Evolutionary conservation across 345 rosid genomes (phyloP).

Genomic region (Euphorbia peplus): DNA sequence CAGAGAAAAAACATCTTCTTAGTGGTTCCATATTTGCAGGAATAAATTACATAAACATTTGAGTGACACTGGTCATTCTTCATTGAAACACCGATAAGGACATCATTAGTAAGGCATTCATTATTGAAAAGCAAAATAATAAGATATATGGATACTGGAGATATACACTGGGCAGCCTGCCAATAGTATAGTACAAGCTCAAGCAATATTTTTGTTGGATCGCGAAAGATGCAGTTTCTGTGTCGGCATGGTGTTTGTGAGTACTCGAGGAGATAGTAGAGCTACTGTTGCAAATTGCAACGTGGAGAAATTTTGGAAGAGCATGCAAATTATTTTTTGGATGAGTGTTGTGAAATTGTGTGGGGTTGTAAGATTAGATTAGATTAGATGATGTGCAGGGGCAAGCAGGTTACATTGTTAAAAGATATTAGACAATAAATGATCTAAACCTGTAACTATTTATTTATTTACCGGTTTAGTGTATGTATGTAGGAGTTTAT

Average conservation of each 20-base stretch:
- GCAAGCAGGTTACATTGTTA: neutral
- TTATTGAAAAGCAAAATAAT: neutral
- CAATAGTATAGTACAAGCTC: neutral
- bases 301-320: neutral
- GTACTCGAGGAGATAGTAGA: neutral
- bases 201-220: no score
- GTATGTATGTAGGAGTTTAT: no score
- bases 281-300: slow-evolving; percentile 2
- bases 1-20: neutral
- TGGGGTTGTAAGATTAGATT: neutral
- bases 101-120: neutral
- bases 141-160: neutral
- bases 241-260: neutral
- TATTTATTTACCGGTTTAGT: neutral
- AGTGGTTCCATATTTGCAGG: slow-evolving; percentile 37
- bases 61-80: slow-evolving; percentile 71
- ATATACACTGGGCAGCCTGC: neutral
- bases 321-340: neutral
- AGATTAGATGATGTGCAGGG: neutral
- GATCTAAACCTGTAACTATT: neutral
- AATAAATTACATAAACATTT: slow-evolving; percentile 70
- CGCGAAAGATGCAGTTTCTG: neutral
- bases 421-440: neutral
- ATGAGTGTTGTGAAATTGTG: neutral
- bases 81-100: slow-evolving; percentile 47